phyloP scores from a whole-genome alignment of 139 green algal genomes.

The Chlamydomonas sphaeroides region DNA sequence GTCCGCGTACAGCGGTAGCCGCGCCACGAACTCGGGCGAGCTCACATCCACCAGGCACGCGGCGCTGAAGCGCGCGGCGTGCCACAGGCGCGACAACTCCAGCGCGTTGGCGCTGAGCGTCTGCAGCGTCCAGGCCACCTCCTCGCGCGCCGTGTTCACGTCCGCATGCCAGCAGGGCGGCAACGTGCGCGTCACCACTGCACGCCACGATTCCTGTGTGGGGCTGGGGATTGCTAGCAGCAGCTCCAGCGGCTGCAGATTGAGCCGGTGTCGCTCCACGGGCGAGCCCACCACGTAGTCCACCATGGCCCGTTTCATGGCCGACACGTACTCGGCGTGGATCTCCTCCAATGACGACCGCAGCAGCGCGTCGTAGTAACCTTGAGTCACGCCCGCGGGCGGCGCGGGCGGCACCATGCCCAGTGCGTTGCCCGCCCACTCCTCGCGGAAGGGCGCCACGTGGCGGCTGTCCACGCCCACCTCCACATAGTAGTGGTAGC shows the following conservation, averaged over 20 bases:
- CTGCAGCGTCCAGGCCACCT: constrained; percentile 83
- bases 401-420: constrained; percentile 61
- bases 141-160: constrained; percentile 68
- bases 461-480: constrained; percentile 64
- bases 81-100: constrained; percentile 75
- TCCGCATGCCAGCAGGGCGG: constrained; percentile 58
- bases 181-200: constrained; percentile 53
- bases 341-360: constrained; percentile 64
- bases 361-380: constrained; percentile 67
- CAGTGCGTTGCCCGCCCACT: constrained; percentile 73
- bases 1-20: constrained; percentile 64
- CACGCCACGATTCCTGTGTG: constrained; percentile 9
- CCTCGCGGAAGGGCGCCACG: constrained; percentile 64
- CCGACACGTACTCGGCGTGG: constrained; percentile 66
- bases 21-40: constrained; percentile 50
- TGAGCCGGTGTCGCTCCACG: constrained; percentile 68
- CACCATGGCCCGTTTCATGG: constrained; percentile 71
- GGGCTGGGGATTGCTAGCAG: constrained; percentile 50
- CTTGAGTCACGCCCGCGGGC: constrained; percentile 43
- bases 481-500: constrained; percentile 80
- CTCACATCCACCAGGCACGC: constrained; percentile 66
- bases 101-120: constrained; percentile 76
- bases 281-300: constrained; percentile 69
- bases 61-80: constrained; percentile 51
- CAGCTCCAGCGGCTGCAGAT: constrained; percentile 60